These are phyloP conservation scores for Pisolithus albus DNA, from an alignment of 768 basidiomycete genomes.

Conservation along the genomic window DNA sequence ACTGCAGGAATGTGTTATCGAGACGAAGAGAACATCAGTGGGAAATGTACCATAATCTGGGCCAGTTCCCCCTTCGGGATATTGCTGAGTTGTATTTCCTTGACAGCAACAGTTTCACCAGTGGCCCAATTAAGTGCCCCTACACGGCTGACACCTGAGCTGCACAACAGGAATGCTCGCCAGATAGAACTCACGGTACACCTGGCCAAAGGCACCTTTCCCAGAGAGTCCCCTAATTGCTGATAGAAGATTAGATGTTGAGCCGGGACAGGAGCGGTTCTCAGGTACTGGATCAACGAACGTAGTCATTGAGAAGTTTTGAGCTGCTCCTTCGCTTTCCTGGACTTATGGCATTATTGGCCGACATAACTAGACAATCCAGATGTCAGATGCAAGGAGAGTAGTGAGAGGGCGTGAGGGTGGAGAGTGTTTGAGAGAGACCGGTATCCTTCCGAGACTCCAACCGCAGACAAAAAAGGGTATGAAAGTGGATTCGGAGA, in stretches of 20 bases:
- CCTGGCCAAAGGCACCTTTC: conserved; percentile 95
- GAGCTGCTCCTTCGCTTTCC: conserved; percentile 31
- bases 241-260: conserved; percentile 25
- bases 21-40: background rate
- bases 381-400: background rate
- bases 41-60: conserved; percentile 83
- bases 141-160: conserved; percentile 45
- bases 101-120: conserved; percentile 97
- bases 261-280: background rate
- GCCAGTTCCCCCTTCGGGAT: conserved; percentile 90
- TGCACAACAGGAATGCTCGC: conserved; percentile 30
- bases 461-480: background rate
- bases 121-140: conserved; percentile 92
- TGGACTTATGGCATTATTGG: conserved; percentile 15
- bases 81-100: conserved; percentile 92
- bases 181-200: conserved; percentile 66
- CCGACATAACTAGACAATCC: conserved; percentile 14
- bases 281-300: conserved; percentile 24
- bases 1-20: conserved; percentile 39
- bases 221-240: conserved; percentile 97
- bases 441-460: background rate
- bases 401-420: background rate
- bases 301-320: conserved; percentile 62
- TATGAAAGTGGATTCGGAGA: background rate
- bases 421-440: background rate